A percentile compares a stretch with the other conserved stretches of the same genome.
phyloP scores from a whole-genome alignment of 148 eudicot species.

The Camellia japonica region DNA sequence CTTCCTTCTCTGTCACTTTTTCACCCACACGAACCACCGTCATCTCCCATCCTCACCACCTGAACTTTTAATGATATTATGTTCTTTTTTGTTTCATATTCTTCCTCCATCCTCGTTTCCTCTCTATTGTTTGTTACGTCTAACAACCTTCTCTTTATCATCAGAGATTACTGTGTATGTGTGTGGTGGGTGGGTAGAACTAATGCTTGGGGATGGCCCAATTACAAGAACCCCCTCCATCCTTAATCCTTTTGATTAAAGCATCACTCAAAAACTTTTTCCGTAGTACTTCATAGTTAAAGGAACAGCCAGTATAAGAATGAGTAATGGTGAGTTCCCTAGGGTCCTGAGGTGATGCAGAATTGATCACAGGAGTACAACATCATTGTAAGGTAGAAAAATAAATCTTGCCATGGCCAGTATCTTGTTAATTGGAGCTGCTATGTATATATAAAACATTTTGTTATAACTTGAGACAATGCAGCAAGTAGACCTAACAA shows the following conservation, averaged over 20 bases:
- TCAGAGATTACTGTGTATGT: background rate
- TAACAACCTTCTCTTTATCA: background rate
- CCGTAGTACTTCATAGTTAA: background rate
- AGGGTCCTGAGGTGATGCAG: background rate
- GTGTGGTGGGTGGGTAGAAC: background rate
- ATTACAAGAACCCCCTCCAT: background rate
- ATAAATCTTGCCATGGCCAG: background rate
- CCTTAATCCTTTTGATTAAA: background rate
- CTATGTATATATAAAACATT: background rate
- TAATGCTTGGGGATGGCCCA: background rate
- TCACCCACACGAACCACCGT: background rate
- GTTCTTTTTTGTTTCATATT: background rate
- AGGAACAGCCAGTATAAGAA: background rate
- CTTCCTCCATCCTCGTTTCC: background rate
- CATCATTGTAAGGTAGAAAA: background rate
- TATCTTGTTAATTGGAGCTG: background rate
- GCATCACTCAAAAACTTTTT: background rate
- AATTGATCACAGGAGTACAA: too few species aligned
- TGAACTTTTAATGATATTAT: background rate
- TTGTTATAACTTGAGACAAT: background rate
- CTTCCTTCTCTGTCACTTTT: background rate
- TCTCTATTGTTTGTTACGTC: background rate
- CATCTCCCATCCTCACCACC: background rate
- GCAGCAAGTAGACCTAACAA: constrained; percentile 4
- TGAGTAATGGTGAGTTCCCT: background rate